These are phyloP conservation scores for Pythium chondricola DNA, from an alignment of 352 stramenopile genomes.

Conservation along the genomic window DNA sequence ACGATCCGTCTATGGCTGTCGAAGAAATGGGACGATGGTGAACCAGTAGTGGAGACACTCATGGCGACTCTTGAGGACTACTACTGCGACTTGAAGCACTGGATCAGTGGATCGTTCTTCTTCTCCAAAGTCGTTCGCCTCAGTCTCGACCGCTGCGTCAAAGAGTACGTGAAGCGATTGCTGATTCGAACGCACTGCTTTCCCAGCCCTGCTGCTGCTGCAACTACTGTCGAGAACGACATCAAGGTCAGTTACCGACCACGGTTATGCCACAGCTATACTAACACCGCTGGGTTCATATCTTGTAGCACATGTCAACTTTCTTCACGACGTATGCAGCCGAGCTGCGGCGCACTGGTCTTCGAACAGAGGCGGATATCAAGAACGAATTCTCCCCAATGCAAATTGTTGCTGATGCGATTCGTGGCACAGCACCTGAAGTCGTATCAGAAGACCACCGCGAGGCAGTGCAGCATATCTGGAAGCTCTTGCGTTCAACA, in stretches of 20 bases:
- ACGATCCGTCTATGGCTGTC: conserved; percentile 70
- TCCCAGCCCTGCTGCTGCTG: conserved; percentile 25
- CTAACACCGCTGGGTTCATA: neutral
- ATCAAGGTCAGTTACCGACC: conserved; percentile 30
- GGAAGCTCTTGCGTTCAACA: conserved; percentile 59
- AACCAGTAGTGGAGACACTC: conserved; percentile 65
- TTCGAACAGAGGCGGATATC: conserved; percentile 62
- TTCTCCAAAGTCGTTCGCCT: conserved; percentile 75
- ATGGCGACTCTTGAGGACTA: conserved; percentile 78
- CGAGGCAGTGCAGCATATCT: conserved; percentile 39
- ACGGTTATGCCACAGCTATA: neutral
- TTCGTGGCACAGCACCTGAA: conserved; percentile 28
- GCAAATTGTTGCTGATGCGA: conserved; percentile 37
- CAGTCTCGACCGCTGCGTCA: conserved; percentile 58
- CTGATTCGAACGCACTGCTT: conserved; percentile 56
- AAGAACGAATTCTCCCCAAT: conserved; percentile 52
- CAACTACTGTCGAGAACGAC: conserved; percentile 49
- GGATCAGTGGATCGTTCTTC: conserved; percentile 81
- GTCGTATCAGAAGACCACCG: conserved; percentile 21
- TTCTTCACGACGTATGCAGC: conserved; percentile 70
- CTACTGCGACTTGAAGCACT: conserved; percentile 57
- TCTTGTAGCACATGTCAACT: conserved; percentile 38
- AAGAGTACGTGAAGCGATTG: conserved; percentile 60
- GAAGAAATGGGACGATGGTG: conserved; percentile 80
- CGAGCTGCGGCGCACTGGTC: conserved; percentile 62